phyloP scores from a whole-genome alignment of 768 basidiomycete species.

The Mycena metata region DNA sequence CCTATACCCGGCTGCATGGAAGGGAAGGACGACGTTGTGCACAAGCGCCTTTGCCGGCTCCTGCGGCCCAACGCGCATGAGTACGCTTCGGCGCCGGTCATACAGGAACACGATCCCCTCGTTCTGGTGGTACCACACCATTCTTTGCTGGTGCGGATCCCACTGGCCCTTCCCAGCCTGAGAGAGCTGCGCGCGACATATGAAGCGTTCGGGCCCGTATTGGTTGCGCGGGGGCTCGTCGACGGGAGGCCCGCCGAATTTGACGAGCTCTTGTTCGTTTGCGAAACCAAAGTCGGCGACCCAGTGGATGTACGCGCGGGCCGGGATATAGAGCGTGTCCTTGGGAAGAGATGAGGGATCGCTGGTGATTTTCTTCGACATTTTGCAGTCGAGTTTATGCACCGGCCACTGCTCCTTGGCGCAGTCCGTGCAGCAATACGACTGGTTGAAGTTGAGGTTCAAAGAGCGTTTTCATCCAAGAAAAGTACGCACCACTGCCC shows the following conservation, averaged over 20 bases:
- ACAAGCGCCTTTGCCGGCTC: conserved; percentile 28
- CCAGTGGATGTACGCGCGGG: conserved; percentile 39
- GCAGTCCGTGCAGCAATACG: conserved; percentile 39
- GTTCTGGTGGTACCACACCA: conserved; percentile 25
- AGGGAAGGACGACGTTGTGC: conserved; percentile 34
- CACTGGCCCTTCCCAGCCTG: conserved; percentile 27
- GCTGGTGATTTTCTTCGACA: conserved; percentile 35
- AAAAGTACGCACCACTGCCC: conserved; percentile 18
- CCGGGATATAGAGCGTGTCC: conserved; percentile 38
- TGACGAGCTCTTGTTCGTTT: conserved; percentile 40
- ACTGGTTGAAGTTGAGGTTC: conserved; percentile 13
- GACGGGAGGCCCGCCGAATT: conserved; percentile 32
- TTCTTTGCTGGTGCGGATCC: conserved; percentile 28
- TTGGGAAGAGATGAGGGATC: conserved; percentile 31
- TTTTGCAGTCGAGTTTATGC: conserved; percentile 39
- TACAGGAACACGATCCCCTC: conserved; percentile 28
- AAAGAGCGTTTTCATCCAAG: not conserved
- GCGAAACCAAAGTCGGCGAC: conserved; percentile 39
- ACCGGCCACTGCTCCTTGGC: conserved; percentile 35
- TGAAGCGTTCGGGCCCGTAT: conserved; percentile 41
- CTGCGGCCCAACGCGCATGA: conserved; percentile 33
- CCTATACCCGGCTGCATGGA: conserved; percentile 36
- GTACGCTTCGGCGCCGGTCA: conserved; percentile 36
- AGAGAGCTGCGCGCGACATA: conserved; percentile 25
- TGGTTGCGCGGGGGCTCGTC: conserved; percentile 38